Evolutionary conservation across 129 eudicot species (phyloP), one percentile per base, ranked within the genome.

Genomic region (Arctium minus): DNA sequence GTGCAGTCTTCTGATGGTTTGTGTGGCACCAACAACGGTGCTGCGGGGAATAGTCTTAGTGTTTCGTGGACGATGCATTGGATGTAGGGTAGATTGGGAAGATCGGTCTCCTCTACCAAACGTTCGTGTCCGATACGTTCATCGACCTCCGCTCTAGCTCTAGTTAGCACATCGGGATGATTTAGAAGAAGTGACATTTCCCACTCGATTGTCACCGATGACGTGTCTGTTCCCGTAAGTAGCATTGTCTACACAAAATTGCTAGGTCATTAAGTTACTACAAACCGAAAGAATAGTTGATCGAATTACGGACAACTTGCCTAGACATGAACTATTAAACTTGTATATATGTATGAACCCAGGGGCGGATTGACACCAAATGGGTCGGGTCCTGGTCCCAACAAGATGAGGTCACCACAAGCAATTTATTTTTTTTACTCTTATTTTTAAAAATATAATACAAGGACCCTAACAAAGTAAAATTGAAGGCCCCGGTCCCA

Each of bases 1-100:
- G 79, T 82, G 42, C 89, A 82, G 18, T 88, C 83, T 48, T 85
- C 65, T 1, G 82, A 85, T 1, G 91, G n/a, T 38, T 72, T 77
- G 29, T 84, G 90, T 18, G 89, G 87, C 73, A 84, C 64, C 42
- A 87, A 81, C 29, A 87, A 1, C 12, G 90, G 87, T 6, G 72
- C 71, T 3, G 81, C 80, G 1, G 86, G 90, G 65, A 71, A 87
- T 38, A 84, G 50, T 40, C 88, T 82, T 11, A 76, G 70, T n/a
- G 88, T 81, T 53, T 86, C 88, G 22, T 64, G 73, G 17, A 86
- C 36, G 11, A 81, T 42, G 40, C 38, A 32, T 5, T 70, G 82
- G 3, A 85, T 46, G 70, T 80, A 80, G 1, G 68, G 27, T 36
- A 83, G 30, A 11, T 83, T 38, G 13, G 72, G 29, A 10, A 85